Conservation (phyloP, 2,329 filamentous ascomycete genomes). For the Byssochlamys sp. region DNA sequence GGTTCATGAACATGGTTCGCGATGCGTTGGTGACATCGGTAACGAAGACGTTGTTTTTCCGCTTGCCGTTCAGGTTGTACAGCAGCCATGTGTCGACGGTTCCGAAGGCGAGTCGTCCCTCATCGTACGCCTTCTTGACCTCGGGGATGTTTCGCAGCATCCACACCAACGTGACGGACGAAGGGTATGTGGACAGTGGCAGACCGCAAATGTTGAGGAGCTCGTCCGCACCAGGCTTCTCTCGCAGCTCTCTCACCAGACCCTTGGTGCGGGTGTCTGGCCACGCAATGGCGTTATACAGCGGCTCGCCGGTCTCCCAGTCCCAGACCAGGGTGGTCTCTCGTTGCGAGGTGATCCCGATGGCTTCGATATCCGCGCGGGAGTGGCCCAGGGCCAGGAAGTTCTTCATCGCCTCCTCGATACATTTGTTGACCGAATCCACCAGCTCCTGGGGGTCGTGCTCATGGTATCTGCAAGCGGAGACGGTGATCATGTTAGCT, state of each 20-base stretch:
- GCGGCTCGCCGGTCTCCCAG: conserved; percentile 63
- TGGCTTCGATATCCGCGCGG: conserved; percentile 58
- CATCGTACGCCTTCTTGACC: conserved; percentile 66
- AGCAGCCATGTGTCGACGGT: conserved; percentile 85
- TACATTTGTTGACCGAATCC: conserved; percentile 65
- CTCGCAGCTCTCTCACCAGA: conserved; percentile 68
- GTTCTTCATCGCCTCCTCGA: conserved; percentile 62
- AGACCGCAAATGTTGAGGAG: conserved; percentile 66
- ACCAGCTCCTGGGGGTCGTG: conserved; percentile 73
- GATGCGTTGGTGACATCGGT: conserved; percentile 83
- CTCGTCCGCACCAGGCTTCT: conserved; percentile 56
- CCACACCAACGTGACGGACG: conserved; percentile 76
- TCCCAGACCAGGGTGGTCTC: conserved; percentile 86
- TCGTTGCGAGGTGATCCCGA: conserved; percentile 84
- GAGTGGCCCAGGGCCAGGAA: conserved; percentile 63
- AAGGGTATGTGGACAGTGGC: conserved; percentile 79
- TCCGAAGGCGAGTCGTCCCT: conserved; percentile 67
- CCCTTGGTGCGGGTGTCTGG: conserved; percentile 71
- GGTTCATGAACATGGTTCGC: conserved; percentile 89
- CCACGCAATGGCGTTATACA: conserved; percentile 83
- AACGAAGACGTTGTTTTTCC: conserved; percentile 59
- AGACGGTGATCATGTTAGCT: conserved; percentile 1
- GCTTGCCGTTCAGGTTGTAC: conserved; percentile 67
- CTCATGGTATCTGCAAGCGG: conserved; percentile 65
- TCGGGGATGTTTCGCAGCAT: conserved; percentile 61